phyloP scores from a whole-genome alignment of 495 filamentous ascomycete genomes.

The Glutinoglossum americanum region DNA sequence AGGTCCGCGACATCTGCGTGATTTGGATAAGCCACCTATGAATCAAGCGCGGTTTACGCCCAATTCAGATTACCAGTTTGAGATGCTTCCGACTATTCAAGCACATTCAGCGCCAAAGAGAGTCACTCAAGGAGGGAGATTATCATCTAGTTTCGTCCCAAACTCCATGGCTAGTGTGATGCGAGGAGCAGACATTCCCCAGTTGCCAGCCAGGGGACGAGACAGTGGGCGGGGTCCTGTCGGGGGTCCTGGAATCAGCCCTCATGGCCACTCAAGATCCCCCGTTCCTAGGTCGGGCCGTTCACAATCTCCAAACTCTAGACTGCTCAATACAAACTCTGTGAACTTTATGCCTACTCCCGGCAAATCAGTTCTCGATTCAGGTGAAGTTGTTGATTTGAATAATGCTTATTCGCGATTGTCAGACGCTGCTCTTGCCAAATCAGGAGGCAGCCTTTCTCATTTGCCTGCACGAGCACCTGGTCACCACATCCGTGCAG shows the following conservation, averaged over 20 bases:
- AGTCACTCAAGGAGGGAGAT: slow-evolving; percentile 4
- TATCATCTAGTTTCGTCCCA: slow-evolving; percentile 9
- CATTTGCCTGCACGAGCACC: slow-evolving; percentile 19
- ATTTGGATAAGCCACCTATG: neutral
- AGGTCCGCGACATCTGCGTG: neutral
- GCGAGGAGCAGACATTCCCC: slow-evolving; percentile 7
- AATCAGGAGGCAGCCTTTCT: slow-evolving; percentile 31
- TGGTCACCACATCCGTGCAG: slow-evolving; percentile 1
- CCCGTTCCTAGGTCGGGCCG: slow-evolving; percentile 31
- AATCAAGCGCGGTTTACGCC: neutral
- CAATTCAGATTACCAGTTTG: slow-evolving; percentile 9
- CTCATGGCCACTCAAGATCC: slow-evolving; percentile 32
- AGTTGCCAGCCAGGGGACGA: slow-evolving; percentile 23
- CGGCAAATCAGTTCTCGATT: slow-evolving; percentile 23
- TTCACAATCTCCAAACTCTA: slow-evolving; percentile 34
- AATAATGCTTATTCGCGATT: slow-evolving; percentile 35
- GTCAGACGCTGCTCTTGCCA: slow-evolving; percentile 41
- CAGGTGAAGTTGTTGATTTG: slow-evolving; percentile 32
- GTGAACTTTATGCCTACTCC: slow-evolving; percentile 19
- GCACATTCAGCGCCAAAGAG: slow-evolving; percentile 8
- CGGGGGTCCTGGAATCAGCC: neutral
- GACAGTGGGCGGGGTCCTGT: slow-evolving; percentile 13
- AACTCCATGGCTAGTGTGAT: slow-evolving; percentile 7
- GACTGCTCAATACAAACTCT: slow-evolving; percentile 19
- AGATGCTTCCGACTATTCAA: slow-evolving; percentile 8